Evolutionary conservation across 306 rosid species (phyloP).

Genomic region (Coriaria nepalensis): DNA sequence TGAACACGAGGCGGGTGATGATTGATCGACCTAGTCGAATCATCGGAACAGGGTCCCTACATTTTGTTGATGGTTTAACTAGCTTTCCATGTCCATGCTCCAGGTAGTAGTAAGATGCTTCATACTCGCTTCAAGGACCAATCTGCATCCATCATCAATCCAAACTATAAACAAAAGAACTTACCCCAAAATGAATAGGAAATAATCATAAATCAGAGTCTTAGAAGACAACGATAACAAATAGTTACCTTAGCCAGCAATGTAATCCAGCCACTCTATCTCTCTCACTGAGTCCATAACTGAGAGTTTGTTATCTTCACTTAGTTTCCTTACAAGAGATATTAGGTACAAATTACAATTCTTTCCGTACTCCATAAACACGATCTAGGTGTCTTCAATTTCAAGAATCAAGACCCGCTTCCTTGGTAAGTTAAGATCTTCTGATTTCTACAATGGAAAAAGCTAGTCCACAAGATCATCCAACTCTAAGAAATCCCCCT

Average conservation of each 20-base stretch:
- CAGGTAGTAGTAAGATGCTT: no score
- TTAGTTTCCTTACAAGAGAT: conserved; percentile 1
- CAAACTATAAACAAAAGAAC: no score
- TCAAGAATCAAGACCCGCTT: conserved; percentile 15
- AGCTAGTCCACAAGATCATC: conserved; percentile 37
- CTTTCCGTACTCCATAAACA: conserved; percentile 16
- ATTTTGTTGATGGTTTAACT: no score
- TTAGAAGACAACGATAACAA: conserved; percentile 4
- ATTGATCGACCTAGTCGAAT: no score
- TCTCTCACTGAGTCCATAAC: conserved; percentile 19
- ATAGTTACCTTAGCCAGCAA: conserved; percentile 32
- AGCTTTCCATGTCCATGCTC: no score
- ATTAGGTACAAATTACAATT: background rate
- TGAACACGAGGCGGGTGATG: no score
- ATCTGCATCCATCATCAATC: no score
- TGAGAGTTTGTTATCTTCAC: conserved; percentile 9
- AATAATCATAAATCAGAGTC: no score
- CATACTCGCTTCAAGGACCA: no score
- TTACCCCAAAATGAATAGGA: no score
- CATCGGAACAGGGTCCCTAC: no score
- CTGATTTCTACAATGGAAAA: conserved; percentile 1
- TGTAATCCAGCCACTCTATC: conserved; percentile 20
- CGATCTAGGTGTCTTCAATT: conserved; percentile 8
- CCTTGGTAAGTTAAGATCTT: conserved; percentile 3
- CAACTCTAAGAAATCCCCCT: conserved; percentile 52